These are phyloP conservation scores for Amanita thiersii DNA, from an alignment of 768 basidiomycete genomes.

Conservation along the genomic window DNA sequence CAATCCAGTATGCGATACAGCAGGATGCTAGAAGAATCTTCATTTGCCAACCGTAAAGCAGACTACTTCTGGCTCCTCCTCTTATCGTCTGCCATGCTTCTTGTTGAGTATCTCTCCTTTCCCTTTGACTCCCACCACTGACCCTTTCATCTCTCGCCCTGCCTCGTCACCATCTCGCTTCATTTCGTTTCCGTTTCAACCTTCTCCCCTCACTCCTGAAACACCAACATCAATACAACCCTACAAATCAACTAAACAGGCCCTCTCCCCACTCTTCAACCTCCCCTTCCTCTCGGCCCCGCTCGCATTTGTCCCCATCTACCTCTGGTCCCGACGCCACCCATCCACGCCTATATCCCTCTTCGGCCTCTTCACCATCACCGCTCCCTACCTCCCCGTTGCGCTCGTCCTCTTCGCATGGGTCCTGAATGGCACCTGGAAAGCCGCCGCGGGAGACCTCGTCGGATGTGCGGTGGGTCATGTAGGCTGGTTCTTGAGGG, in stretches of 20 bases:
- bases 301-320: conserved; percentile 91
- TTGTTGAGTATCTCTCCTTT: conserved; percentile 42
- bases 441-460: conserved; percentile 74
- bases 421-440: conserved; percentile 77
- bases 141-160: too few relatives aligned
- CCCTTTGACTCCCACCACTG: not conserved
- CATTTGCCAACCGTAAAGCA: conserved; percentile 83
- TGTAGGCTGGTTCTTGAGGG: conserved; percentile 75
- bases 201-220: not conserved
- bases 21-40: conserved; percentile 93
- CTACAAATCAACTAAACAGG: conserved; percentile 30
- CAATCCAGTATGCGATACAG: conserved; percentile 88
- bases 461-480: conserved; percentile 85
- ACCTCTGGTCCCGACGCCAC: conserved; percentile 94
- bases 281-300: conserved; percentile 91
- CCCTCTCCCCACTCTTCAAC: conserved; percentile 80
- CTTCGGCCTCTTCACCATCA: conserved; percentile 91
- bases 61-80: conserved; percentile 95
- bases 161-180: too few relatives aligned
- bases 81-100: conserved; percentile 75
- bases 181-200: conserved; percentile 7
- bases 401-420: conserved; percentile 86
- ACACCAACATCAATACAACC: not conserved
- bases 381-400: conserved; percentile 90
- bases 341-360: conserved; percentile 93